Conservation (phyloP, 2,329 filamentous ascomycete species). For the Metarhizium humberi region DNA sequence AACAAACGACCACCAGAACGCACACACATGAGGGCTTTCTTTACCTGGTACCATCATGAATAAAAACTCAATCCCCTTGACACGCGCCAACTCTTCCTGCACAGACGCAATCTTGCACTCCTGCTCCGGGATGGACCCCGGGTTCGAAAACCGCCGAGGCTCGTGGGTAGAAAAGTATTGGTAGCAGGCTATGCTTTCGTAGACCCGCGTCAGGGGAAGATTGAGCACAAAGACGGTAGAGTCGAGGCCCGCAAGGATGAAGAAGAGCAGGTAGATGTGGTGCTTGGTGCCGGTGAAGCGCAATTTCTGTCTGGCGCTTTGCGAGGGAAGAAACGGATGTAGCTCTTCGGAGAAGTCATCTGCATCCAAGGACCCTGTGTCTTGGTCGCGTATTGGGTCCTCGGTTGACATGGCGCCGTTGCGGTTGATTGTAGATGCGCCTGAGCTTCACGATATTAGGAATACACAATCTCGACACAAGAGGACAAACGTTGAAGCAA, state of each 20-base stretch:
- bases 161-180: conserved; percentile 1
- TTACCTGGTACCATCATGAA: conserved; percentile 1
- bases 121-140: not conserved
- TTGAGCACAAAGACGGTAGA: conserved; percentile 2
- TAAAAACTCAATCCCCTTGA: not conserved
- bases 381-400: not conserved
- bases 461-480: no score
- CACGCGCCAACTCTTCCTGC: conserved; percentile 1
- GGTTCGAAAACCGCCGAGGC: not conserved
- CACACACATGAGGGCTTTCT: not conserved
- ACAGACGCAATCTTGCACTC: not conserved
- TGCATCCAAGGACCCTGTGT: not conserved
- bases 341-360: not conserved
- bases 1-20: not conserved
- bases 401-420: not conserved
- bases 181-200: conserved; percentile 4
- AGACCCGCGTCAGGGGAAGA: not conserved
- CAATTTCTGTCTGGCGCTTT: not conserved
- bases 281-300: not conserved
- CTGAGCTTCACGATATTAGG: not conserved
- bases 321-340: not conserved
- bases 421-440: not conserved
- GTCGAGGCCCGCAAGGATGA: conserved; percentile 1
- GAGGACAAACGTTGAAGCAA: no score
- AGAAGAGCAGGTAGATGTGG: not conserved